Base-by-base conservation (phyloP, 257 asterid genomes). In the Apocynum venetum region DNA sequence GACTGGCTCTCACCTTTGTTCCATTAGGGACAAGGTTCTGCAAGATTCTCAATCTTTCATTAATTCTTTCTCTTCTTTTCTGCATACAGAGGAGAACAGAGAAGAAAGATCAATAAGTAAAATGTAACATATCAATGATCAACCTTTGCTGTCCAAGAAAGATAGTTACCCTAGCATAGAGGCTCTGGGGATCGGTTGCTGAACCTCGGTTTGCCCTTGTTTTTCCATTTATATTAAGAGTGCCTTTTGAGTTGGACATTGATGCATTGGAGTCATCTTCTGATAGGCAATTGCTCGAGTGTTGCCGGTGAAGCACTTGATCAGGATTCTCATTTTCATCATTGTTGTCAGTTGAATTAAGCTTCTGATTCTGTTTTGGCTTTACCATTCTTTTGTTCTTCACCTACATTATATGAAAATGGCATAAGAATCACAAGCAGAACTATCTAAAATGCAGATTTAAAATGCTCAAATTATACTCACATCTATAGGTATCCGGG, bases 21-120 rank as follows among this genome's bases (percentile, higher is more conserved):
- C 97, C 97, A 76, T 90, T 92, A 9, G 97, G 97, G 15, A 92
- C 94, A 77, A 92, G 96, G 80, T 82, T 90, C 81, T 92, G 97
- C 90, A 92, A 86, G 82, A 89, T 88, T 84, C 79, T 90, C 87
- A 92, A 64, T 81, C 97, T 88, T 86, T 90, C 97, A 20, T 92
- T 92, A 4, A 92, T 90, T 79, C 83, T 88, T 63, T 88, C 97
- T 81, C 97, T 87, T 85, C 97, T 85, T 78, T 80, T 88, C 97
- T 92, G 89, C 72, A 78, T 77, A 57, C 71, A 8, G 35, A 9
- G 2, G 25, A 38, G 72, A 65, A 80, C n/a, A 35, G 31, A 25
- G 31, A 0, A 46, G 6, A 17, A 4, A 51, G 6, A 64, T 44
- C 51, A 11, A 17, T 9, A 61, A 47, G 51, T 3, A 11, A 17